Evolutionary conservation across 1,284 basidiomycete species (phyloP), one percentile per base, ranked within the genome.

Genomic region (Fomitopsis betulina): DNA sequence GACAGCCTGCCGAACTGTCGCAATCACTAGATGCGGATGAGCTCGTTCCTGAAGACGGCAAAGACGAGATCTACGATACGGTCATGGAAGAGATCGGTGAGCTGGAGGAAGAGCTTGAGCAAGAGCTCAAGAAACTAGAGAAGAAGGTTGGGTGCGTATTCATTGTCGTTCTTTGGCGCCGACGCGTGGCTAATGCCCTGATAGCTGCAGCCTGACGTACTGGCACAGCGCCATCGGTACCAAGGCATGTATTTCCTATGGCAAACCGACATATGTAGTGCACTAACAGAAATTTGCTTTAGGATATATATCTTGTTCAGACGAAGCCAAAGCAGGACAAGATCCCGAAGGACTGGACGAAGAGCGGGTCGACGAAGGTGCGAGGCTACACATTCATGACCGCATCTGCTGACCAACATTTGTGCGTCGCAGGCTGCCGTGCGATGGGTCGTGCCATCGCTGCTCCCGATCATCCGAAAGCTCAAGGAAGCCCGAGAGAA

Each of bases 401-500:
- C 32, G 30, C 30, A 19, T 19, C 19, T 12, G n/a, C 40, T 35
- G 33, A 17, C 19, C 5, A 4, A 8, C 2, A 3, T 9, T 42
- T 25, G 9, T 17, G 1, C 38, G 12, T 55, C 3, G 21, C 64
- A 94, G 91, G 81, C 83, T 37, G 81, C 82, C 61, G 79, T 80
- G 21, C 87, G 96, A 13, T 98, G 89, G 78, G 76, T 85, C 15
- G 89, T 94, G 2, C 88, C 89, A 0, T 79, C 87, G 23, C 81
- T 94, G 1, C 82, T 85, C 57, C 69, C 81, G 3, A 83, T 85
- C 25, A 85, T 98, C 56, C 86, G 93, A 37, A 76, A 84, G 57
- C 79, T 96, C 47, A 97, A 98, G 72, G 96, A 98, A 75, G 94
- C 93, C 3, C 84, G 92, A 33, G 96, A 98, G 74, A 94, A 86